Percentiles rank a stretch among this genome's conserved stretches.
Evolutionary conservation across 345 rosid species (phyloP).

Genomic region (Aquilaria malaccensis): DNA sequence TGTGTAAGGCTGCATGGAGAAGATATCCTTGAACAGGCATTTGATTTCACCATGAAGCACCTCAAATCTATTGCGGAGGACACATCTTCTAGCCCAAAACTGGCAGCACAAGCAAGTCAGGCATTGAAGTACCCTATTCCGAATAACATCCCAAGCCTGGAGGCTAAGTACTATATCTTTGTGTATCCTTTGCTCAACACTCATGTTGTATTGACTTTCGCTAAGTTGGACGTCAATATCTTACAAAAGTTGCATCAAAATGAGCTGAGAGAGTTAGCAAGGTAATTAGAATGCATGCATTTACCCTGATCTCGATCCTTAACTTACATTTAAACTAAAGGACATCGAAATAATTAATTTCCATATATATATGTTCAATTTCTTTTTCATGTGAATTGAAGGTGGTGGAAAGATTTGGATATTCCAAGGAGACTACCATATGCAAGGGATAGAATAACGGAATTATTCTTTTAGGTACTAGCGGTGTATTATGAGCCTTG

Average conservation of each 20-base stretch:
- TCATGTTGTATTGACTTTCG: slow-evolving; percentile 13
- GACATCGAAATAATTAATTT: too few relatives aligned
- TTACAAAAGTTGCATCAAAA: slow-evolving; percentile 19
- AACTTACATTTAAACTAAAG: too few relatives aligned
- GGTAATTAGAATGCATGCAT: not conserved
- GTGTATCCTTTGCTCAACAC: slow-evolving; percentile 9
- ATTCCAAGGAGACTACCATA: slow-evolving; percentile 15
- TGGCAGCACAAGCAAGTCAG: slow-evolving; percentile 11
- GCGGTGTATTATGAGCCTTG: slow-evolving; percentile 18
- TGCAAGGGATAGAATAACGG: slow-evolving; percentile 20
- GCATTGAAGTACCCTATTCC: slow-evolving; percentile 15
- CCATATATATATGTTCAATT: too few relatives aligned
- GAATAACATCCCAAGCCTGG: slow-evolving; percentile 11
- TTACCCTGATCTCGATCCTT: too few relatives aligned
- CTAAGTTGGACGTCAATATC: slow-evolving; percentile 28
- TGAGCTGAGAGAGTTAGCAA: slow-evolving; percentile 16
- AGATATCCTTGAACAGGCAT: slow-evolving; percentile 14
- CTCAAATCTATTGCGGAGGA: not conserved
- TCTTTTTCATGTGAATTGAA: not conserved
- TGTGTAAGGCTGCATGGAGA: slow-evolving; percentile 15
- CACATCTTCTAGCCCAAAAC: not conserved
- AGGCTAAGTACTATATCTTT: slow-evolving; percentile 16
- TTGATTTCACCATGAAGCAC: slow-evolving; percentile 7
- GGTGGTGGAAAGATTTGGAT: slow-evolving; percentile 28
- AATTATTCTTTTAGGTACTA: slow-evolving; percentile 19